Base-by-base conservation (phyloP, 306 rosid genomes). In the Neltuma alba region DNA sequence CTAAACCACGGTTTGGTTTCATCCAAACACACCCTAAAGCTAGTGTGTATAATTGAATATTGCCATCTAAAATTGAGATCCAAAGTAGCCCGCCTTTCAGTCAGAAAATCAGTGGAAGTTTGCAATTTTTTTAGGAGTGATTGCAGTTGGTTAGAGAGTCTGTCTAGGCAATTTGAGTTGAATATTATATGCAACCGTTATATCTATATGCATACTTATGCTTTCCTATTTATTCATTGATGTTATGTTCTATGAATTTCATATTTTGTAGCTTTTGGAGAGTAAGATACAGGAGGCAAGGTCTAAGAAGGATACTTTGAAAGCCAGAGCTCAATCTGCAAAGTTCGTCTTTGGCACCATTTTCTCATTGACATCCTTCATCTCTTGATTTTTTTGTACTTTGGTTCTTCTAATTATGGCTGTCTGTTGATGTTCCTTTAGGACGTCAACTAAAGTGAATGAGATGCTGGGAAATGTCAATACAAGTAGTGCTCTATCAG, bases 321-420 rank as follows among this genome's bases (percentile, higher is more conserved):
- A 94, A 92, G 97, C 96, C 21, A 91, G 98, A 80, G 98, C 97
- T 79, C 97, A 94, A 79, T 90, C 98, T 83, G 96, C 97, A 80
- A 94, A 90, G 98, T 94, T 82, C 70, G 97, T 88, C 52, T 57
- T 80, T 61, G 27, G 71, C 85, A 76, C 70, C 76, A 79, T 50
- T 81, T 76, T 28, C 81, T 70, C 69, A 64, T 77, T 75, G 70
- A 25, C 50, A 45, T 57, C 45, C 57, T 62, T 25, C 31, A 66
- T 37, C 45, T 16, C 41, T 80, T 81, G 70, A 65, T 76, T 64
- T 9, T 16, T 47, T 63, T 74, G 11, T 79, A 72, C 64, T 77
- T 44, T 75, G 31, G 11, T 61, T 63, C 52, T 44, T 75, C 77
- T 83, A 54, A 40, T 86, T 68, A 83, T 87, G 61, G 67, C 21